Conservation (phyloP, 495 filamentous ascomycete species). For the Aeminium ludgeri region DNA sequence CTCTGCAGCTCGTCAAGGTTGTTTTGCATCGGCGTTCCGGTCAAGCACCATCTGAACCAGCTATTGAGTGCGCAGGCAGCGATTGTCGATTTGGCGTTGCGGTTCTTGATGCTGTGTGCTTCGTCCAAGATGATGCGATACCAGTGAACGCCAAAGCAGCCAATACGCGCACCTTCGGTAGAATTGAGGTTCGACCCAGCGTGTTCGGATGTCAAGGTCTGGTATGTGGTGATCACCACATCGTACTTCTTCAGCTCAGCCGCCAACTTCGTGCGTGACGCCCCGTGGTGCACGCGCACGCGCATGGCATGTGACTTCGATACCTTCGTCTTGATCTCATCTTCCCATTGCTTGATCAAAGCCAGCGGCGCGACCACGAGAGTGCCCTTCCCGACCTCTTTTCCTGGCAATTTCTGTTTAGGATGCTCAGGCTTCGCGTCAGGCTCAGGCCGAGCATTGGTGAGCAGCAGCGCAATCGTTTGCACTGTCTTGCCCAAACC, state of each 20-base stretch:
- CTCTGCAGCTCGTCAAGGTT: conserved; percentile 95
- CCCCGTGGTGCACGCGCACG: conserved; percentile 81
- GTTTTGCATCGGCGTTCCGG: conserved; percentile 93
- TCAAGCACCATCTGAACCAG: conserved; percentile 88
- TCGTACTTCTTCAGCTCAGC: conserved; percentile 67
- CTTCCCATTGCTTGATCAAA: conserved; percentile 94
- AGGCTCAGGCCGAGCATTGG: conserved; percentile 53
- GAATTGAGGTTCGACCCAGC: conserved; percentile 39
- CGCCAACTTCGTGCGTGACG: conserved; percentile 60
- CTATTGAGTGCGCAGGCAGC: conserved; percentile 65
- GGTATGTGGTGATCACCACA: conserved; percentile 94
- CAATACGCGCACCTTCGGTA: conserved; percentile 43
- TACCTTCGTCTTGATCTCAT: conserved; percentile 71
- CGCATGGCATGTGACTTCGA: conserved; percentile 45
- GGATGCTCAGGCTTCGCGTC: conserved; percentile 36
- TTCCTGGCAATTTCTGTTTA: conserved; percentile 12
- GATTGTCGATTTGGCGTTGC: conserved; percentile 84
- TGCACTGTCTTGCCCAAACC: conserved; percentile 74
- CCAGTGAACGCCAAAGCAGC: conserved; percentile 85
- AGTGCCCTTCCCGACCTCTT: conserved; percentile 51
- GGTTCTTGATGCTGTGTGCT: conserved; percentile 95
- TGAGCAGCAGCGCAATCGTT: conserved; percentile 65
- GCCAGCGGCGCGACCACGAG: conserved; percentile 89
- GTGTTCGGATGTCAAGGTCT: conserved; percentile 81
- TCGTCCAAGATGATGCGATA: conserved; percentile 91